Conservation (phyloP, 768 basidiomycete genomes). For the Termitomyces sp. region DNA sequence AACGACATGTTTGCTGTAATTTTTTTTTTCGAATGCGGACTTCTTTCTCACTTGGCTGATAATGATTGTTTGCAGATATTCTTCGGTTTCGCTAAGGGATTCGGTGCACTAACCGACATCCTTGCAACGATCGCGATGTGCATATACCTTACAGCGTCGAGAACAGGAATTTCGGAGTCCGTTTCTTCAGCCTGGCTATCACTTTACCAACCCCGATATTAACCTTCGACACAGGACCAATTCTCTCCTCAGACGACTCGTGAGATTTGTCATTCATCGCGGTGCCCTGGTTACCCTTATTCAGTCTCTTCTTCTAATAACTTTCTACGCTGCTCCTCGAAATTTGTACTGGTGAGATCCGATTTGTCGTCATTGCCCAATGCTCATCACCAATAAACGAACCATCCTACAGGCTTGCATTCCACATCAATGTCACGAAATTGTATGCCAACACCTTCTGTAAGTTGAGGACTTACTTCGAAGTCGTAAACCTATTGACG, state of each 20-base stretch:
- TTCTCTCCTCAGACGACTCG: constrained; percentile 30
- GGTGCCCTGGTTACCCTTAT: constrained; percentile 38
- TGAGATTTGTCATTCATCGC: constrained; percentile 34
- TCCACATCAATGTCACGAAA: constrained; percentile 43
- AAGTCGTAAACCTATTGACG: neutral
- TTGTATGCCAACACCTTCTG: constrained; percentile 46
- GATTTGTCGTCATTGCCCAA: neutral
- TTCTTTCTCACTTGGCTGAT: neutral
- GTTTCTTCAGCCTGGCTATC: constrained; percentile 8
- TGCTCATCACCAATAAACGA: neutral
- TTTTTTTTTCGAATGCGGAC: neutral
- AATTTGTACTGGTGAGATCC: constrained; percentile 30
- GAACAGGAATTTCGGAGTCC: constrained; percentile 32
- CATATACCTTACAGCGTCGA: constrained; percentile 27
- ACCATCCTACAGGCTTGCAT: constrained; percentile 31
- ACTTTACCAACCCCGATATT: neutral
- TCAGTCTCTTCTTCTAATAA: constrained; percentile 32
- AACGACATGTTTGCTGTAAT: constrained; percentile 24
- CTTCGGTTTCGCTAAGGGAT: constrained; percentile 39
- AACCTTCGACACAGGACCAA: constrained; percentile 26
- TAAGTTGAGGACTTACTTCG: constrained; percentile 19
- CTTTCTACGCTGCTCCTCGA: constrained; percentile 31
- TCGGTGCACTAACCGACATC: constrained; percentile 36
- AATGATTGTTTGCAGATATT: constrained; percentile 25
- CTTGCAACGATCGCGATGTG: constrained; percentile 41